Evolutionary conservation across 2,329 filamentous ascomycete species (phyloP).

Genomic region (Clarireedia hainanense): DNA sequence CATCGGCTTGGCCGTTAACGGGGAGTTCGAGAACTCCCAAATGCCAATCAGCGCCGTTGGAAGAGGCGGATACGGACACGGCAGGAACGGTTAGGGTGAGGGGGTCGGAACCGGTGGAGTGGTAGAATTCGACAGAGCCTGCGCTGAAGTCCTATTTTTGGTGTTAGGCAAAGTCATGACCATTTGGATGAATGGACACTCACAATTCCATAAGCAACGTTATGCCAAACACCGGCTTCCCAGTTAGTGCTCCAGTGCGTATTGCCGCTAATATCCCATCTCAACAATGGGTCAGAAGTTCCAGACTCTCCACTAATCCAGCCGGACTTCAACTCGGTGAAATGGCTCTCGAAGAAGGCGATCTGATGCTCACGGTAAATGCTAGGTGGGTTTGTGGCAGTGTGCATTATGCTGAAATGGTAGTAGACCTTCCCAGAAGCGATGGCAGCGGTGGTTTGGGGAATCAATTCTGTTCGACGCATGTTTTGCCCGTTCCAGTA

Average conservation of each 20-base stretch:
- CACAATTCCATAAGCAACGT: slow-evolving; percentile 64
- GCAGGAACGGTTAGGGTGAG: slow-evolving; percentile 52
- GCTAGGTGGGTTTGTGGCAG: slow-evolving; percentile 50
- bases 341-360: slow-evolving; percentile 59
- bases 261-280: slow-evolving; percentile 55
- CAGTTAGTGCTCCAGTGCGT: slow-evolving; percentile 57
- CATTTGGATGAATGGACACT: slow-evolving; percentile 9
- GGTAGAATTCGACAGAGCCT: slow-evolving; percentile 59
- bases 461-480: slow-evolving; percentile 68
- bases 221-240: slow-evolving; percentile 48
- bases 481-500: slow-evolving; percentile 68
- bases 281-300: slow-evolving; percentile 45
- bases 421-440: slow-evolving; percentile 61
- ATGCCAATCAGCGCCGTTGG: slow-evolving; percentile 66
- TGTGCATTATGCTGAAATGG: slow-evolving; percentile 61
- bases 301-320: slow-evolving; percentile 43
- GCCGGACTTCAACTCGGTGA: slow-evolving; percentile 67
- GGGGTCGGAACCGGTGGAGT: slow-evolving; percentile 53
- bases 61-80: slow-evolving; percentile 51
- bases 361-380: slow-evolving; percentile 60
- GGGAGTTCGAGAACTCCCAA: slow-evolving; percentile 61
- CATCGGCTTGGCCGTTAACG: slow-evolving; percentile 44
- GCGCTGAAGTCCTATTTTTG: slow-evolving; percentile 46
- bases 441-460: slow-evolving; percentile 58
- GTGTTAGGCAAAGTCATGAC: neutral